Evolutionary conservation across 2,329 filamentous ascomycete genomes (phyloP).

Genomic region (Penicillium sp.): DNA sequence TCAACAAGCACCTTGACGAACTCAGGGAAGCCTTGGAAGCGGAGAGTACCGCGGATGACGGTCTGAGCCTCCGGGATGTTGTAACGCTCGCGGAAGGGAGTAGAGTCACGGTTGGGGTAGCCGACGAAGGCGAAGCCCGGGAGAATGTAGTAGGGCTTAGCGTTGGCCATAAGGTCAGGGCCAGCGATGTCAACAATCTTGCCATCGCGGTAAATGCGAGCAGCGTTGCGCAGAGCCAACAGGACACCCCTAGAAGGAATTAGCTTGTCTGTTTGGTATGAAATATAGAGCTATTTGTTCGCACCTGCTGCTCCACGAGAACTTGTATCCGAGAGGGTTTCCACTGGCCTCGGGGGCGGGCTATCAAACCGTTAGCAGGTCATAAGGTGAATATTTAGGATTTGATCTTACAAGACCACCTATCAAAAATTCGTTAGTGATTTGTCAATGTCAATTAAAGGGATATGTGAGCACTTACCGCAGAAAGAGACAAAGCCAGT

Average conservation of each 20-base stretch:
- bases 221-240: slow-evolving; percentile 81
- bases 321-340: slow-evolving; percentile 93
- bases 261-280: neutral
- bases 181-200: slow-evolving; percentile 66
- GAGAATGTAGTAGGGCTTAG: slow-evolving; percentile 90
- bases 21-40: slow-evolving; percentile 87
- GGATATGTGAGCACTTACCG: slow-evolving; percentile 49
- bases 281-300: neutral
- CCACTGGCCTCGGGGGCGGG: slow-evolving; percentile 71
- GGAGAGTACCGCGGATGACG: slow-evolving; percentile 77
- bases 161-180: slow-evolving; percentile 73
- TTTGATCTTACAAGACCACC: neutral
- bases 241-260: slow-evolving; percentile 67
- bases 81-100: slow-evolving; percentile 84
- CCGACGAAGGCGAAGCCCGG: slow-evolving; percentile 82
- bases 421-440: neutral
- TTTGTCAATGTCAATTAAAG: neutral
- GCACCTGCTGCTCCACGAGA: slow-evolving; percentile 65
- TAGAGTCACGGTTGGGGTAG: slow-evolving; percentile 91
- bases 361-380: neutral
- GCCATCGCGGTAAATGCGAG: slow-evolving; percentile 77
- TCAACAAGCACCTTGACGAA: slow-evolving; percentile 87
- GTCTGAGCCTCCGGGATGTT: slow-evolving; percentile 88
- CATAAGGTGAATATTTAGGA: neutral
- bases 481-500: slow-evolving; percentile 80